A percentile compares a stretch with the other conserved stretches of the same genome.
Conservation (phyloP, 345 rosid genomes). For the Theobroma cacao region DNA sequence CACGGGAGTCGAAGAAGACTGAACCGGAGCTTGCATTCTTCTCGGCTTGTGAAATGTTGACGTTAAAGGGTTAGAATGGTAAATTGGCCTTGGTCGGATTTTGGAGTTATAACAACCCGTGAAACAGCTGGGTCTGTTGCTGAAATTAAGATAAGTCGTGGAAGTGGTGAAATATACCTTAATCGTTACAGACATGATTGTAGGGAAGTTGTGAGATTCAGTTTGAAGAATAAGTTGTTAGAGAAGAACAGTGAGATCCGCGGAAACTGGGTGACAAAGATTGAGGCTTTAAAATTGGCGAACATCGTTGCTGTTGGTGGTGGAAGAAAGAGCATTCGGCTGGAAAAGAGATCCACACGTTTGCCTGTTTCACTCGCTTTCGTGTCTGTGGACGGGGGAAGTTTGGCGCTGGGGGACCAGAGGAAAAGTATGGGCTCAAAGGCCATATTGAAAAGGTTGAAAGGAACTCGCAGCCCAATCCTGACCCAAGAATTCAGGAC, state of each 20-base stretch:
- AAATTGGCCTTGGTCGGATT: constrained; percentile 33
- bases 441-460: not conserved
- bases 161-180: constrained; percentile 4
- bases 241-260: constrained; percentile 1
- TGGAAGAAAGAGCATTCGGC: not conserved
- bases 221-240: not conserved
- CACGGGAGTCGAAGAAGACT: constrained; percentile 21
- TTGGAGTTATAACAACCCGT: not conserved
- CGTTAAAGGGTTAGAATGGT: constrained; percentile 34
- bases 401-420: constrained; percentile 1
- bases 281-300: constrained; percentile 10
- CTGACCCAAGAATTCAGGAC: not conserved
- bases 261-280: not conserved
- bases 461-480: not conserved
- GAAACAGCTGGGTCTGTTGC: not conserved
- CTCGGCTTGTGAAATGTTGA: constrained; percentile 18
- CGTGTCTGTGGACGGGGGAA: constrained; percentile 1
- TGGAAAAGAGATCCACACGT: constrained; percentile 7
- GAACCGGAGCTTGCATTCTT: constrained; percentile 20
- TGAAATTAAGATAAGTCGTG: constrained; percentile 11
- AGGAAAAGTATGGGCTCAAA: not conserved
- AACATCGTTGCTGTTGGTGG: not conserved
- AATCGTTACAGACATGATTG: constrained; percentile 7
- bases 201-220: not conserved
- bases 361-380: not conserved